Evolutionary conservation across 1,284 basidiomycete species (phyloP).

Genomic region (Athelia sp.): DNA sequence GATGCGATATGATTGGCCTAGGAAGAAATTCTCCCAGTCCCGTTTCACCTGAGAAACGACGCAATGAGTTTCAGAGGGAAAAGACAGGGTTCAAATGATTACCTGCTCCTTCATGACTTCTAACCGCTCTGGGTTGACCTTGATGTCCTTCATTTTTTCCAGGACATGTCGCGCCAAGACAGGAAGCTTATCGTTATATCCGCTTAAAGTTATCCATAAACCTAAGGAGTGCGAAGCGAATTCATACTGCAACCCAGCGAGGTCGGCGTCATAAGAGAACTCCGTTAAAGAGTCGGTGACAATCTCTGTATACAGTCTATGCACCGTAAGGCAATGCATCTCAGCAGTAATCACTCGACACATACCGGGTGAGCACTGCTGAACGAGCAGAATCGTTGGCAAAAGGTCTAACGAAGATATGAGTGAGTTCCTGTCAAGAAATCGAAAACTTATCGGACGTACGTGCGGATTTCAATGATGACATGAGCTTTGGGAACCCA

Average conservation of each 20-base stretch:
- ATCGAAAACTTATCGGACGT: constrained; percentile 11
- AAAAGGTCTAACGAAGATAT: constrained; percentile 35
- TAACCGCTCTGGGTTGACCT: constrained; percentile 72
- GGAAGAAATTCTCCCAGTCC: constrained; percentile 83
- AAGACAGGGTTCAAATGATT: constrained; percentile 12
- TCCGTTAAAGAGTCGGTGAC: constrained; percentile 89
- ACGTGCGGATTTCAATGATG: constrained; percentile 72
- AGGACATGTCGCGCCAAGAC: constrained; percentile 77
- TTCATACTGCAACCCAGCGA: constrained; percentile 85
- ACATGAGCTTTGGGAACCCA: constrained; percentile 87
- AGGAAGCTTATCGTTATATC: constrained; percentile 94
- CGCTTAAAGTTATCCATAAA: constrained; percentile 67
- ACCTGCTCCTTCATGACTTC: constrained; percentile 86
- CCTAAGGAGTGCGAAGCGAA: constrained; percentile 67
- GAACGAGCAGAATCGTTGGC: constrained; percentile 53
- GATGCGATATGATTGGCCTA: constrained; percentile 81
- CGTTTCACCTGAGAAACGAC: constrained; percentile 48
- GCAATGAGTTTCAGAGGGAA: constrained; percentile 4
- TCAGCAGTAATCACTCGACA: constrained; percentile 2
- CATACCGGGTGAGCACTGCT: constrained; percentile 60
- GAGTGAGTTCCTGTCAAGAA: constrained; percentile 1
- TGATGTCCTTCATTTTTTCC: constrained; percentile 64
- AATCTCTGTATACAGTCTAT: constrained; percentile 80
- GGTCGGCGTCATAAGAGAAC: constrained; percentile 89
- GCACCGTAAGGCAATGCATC: constrained; percentile 5